Percentiles rank a stretch among this genome's conserved stretches.
phyloP scores from a whole-genome alignment of 148 eudicot species.

The Vaccinium corymbosum region DNA sequence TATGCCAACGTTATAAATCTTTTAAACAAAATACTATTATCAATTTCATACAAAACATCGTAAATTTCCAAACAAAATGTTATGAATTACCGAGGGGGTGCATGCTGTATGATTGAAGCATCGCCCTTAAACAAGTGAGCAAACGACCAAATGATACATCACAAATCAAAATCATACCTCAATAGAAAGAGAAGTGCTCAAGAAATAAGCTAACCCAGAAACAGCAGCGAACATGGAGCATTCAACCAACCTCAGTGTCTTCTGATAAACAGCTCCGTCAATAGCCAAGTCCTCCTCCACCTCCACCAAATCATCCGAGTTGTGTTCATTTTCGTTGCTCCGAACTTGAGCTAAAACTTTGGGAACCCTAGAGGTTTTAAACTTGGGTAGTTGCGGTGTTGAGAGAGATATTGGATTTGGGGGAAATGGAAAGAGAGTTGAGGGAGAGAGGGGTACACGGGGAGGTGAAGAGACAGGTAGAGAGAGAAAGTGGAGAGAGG shows the following conservation, averaged over 20 bases:
- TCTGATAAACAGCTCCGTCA: slow-evolving; percentile 63
- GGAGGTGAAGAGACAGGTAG: not conserved
- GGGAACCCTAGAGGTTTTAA: slow-evolving; percentile 24
- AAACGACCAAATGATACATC: not conserved
- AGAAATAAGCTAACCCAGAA: slow-evolving; percentile 68
- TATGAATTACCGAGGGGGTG: not conserved
- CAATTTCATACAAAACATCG: not conserved
- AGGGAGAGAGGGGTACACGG: not conserved
- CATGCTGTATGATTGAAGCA: not conserved
- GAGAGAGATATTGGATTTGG: not conserved
- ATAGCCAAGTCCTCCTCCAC: slow-evolving; percentile 52
- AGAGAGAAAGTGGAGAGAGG: slow-evolving; percentile 9
- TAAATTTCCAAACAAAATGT: not conserved
- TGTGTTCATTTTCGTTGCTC: slow-evolving; percentile 21
- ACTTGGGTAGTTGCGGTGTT: not conserved
- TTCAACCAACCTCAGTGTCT: slow-evolving; percentile 81
- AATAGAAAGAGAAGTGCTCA: slow-evolving; percentile 80
- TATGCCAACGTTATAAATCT: not conserved
- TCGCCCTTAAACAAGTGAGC: not conserved
- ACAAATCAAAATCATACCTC: slow-evolving; percentile 40
- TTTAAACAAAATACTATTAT: too few species aligned
- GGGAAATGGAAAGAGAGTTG: slow-evolving; percentile 15
- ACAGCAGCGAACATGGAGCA: slow-evolving; percentile 93
- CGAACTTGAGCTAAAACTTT: slow-evolving; percentile 19
- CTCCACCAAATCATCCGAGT: slow-evolving; percentile 19